Evolutionary conservation across 345 rosid genomes (phyloP).

Genomic region (Pseudoturritis turrita): DNA sequence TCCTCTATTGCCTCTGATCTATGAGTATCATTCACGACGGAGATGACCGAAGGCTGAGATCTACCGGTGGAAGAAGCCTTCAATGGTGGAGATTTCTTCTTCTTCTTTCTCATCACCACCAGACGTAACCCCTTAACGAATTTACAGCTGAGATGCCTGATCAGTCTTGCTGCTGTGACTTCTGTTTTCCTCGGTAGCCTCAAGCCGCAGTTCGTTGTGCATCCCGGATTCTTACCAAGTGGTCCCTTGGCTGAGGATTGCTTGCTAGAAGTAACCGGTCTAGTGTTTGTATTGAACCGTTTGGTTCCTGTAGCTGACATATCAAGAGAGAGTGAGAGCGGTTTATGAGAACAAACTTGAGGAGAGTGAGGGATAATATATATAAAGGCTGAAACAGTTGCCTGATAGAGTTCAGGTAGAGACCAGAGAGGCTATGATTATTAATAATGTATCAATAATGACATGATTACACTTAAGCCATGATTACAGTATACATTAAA

Average conservation of each 20-base stretch:
- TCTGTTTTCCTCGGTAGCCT: slow-evolving; percentile 42
- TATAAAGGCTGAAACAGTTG: slow-evolving; percentile 1
- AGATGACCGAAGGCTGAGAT: slow-evolving; percentile 36
- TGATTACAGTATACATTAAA: slow-evolving; percentile 11
- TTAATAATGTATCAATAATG: slow-evolving; percentile 23
- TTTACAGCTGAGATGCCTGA: slow-evolving; percentile 44
- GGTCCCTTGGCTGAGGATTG: slow-evolving; percentile 10
- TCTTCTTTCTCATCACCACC: slow-evolving; percentile 36
- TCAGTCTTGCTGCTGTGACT: slow-evolving; percentile 39
- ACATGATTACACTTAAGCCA: slow-evolving; percentile 12
- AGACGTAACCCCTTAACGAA: slow-evolving; percentile 39
- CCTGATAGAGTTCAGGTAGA: slow-evolving; percentile 14
- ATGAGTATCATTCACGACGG: slow-evolving; percentile 39
- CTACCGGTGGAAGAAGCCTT: slow-evolving; percentile 40
- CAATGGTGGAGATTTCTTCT: slow-evolving; percentile 31
- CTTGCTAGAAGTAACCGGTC: slow-evolving; percentile 15
- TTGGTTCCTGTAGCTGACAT: slow-evolving; percentile 40
- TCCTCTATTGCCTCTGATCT: slow-evolving; percentile 70
- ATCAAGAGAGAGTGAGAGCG: background rate
- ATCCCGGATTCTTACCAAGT: slow-evolving; percentile 17
- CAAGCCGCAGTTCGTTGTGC: slow-evolving; percentile 46
- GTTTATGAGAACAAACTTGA: background rate
- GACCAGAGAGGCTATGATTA: slow-evolving; percentile 11
- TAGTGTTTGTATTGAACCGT: slow-evolving; percentile 13
- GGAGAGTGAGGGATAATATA: background rate